Evolutionary conservation across 129 eudicot genomes (phyloP).

Genomic region (Centrapalus pauciflorus): DNA sequence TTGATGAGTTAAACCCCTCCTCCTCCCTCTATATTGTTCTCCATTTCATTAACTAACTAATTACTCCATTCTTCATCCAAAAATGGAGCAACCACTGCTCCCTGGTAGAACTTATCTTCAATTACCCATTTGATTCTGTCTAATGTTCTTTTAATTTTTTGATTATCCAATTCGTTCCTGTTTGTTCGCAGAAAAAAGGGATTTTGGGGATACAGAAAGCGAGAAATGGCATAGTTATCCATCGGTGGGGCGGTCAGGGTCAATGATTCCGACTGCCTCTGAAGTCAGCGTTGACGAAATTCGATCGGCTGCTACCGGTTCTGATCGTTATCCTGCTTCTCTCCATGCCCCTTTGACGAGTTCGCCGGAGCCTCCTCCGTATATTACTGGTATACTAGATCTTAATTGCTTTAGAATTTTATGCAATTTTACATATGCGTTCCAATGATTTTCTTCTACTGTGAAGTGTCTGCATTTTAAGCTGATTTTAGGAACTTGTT

Average conservation of each 20-base stretch:
- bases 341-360: slow-evolving; percentile 78
- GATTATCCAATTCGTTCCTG: background rate
- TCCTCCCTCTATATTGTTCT: background rate
- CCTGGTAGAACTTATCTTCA: slow-evolving; percentile 26
- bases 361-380: slow-evolving; percentile 53
- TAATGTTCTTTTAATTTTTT: background rate
- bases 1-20: slow-evolving; percentile 3
- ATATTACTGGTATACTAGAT: slow-evolving; percentile 36
- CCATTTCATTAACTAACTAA: slow-evolving; percentile 4
- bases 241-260: slow-evolving; percentile 66
- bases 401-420: background rate
- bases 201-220: slow-evolving; percentile 30
- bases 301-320: slow-evolving; percentile 62
- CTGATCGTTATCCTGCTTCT: slow-evolving; percentile 63
- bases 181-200: slow-evolving; percentile 13
- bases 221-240: slow-evolving; percentile 70
- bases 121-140: background rate
- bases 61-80: background rate
- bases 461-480: background rate
- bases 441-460: background rate
- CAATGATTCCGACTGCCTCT: slow-evolving; percentile 49
- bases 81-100: slow-evolving; percentile 63
- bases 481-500: background rate
- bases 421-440: background rate
- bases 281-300: slow-evolving; percentile 86